phyloP scores from a whole-genome alignment of 2,329 filamentous ascomycete species.

The Bipolaris sorokiniana region DNA sequence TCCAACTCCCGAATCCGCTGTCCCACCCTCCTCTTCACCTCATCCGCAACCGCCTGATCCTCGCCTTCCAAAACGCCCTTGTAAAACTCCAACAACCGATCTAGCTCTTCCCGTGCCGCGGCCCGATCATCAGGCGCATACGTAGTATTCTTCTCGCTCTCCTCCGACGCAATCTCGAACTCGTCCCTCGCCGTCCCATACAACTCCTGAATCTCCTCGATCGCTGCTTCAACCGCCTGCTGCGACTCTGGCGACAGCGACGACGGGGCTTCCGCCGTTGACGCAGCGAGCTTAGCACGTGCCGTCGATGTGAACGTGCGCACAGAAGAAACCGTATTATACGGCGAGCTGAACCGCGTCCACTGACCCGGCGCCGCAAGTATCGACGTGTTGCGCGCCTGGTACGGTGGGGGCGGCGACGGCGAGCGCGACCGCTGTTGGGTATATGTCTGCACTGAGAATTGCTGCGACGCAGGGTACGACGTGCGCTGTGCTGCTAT shows the following conservation, averaged over 20 bases:
- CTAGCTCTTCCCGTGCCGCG: constrained; percentile 60
- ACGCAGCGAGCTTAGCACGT: constrained; percentile 12
- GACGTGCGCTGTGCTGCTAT: constrained; percentile 31
- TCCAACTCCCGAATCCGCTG: constrained; percentile 61
- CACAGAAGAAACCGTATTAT: constrained; percentile 38
- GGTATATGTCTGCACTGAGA: constrained; percentile 18
- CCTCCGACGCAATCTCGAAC: constrained; percentile 60
- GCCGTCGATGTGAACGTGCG: constrained; percentile 38
- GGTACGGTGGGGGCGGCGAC: constrained; percentile 34
- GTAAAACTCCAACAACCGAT: constrained; percentile 57
- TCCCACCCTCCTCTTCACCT: constrained; percentile 59
- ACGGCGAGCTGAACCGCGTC: constrained; percentile 43
- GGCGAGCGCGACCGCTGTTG: constrained; percentile 31
- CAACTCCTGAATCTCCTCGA: constrained; percentile 47
- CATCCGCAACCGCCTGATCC: constrained; percentile 53
- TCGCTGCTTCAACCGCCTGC: constrained; percentile 35
- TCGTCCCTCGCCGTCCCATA: constrained; percentile 50
- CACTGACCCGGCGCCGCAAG: constrained; percentile 35
- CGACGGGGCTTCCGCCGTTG: constrained; percentile 7
- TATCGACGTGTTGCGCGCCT: constrained; percentile 32
- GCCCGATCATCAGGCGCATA: constrained; percentile 62
- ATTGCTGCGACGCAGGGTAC: constrained; percentile 29
- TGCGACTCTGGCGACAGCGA: constrained; percentile 30
- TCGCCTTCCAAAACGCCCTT: constrained; percentile 49
- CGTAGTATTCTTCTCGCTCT: constrained; percentile 60